A percentile compares a stretch with the other conserved stretches of the same genome.
phyloP scores from a whole-genome alignment of 495 filamentous ascomycete species.

The Podospora didyma region DNA sequence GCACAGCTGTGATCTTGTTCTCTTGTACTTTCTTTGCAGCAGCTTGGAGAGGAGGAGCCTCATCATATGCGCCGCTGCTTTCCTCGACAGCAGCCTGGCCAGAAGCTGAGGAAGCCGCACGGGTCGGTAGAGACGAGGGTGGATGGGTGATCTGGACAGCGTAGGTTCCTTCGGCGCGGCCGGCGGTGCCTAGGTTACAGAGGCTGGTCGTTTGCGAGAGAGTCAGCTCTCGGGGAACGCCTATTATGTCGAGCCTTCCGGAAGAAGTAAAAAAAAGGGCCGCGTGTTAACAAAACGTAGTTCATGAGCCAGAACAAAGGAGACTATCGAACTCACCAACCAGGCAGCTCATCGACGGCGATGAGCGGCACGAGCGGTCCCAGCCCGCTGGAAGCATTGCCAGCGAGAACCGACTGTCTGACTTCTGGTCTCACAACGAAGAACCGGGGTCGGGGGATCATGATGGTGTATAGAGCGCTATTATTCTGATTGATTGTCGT shows the following conservation, averaged over 20 bases:
- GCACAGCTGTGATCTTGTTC: too few species aligned
- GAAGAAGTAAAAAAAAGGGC: too few species aligned
- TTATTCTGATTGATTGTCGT: background rate
- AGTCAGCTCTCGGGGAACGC: constrained; percentile 34
- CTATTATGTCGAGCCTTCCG: constrained; percentile 33
- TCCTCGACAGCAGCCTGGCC: too few species aligned
- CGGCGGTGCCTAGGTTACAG: constrained; percentile 33
- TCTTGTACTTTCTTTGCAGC: too few species aligned
- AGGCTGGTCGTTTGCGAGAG: constrained; percentile 35
- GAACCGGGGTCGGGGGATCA: constrained; percentile 14
- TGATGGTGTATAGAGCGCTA: background rate
- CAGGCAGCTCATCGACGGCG: constrained; percentile 42
- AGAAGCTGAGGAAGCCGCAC: background rate
- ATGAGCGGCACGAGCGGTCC: constrained; percentile 41
- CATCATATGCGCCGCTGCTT: too few species aligned
- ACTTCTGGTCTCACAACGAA: constrained; percentile 35
- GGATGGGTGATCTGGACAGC: constrained; percentile 17
- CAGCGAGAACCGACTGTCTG: constrained; percentile 13
- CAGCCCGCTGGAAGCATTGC: constrained; percentile 15
- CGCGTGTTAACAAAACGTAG: too few species aligned
- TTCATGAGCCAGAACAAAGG: too few species aligned
- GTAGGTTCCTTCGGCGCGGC: constrained; percentile 27
- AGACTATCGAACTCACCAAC: constrained; percentile 5
- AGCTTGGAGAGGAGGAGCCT: too few species aligned
- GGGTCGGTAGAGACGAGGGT: background rate